Percentiles rank a stretch among this genome's conserved stretches.
Evolutionary conservation across 1,139 yeast species (phyloP).

Genomic region (Lodderomyces jiufengensis): DNA sequence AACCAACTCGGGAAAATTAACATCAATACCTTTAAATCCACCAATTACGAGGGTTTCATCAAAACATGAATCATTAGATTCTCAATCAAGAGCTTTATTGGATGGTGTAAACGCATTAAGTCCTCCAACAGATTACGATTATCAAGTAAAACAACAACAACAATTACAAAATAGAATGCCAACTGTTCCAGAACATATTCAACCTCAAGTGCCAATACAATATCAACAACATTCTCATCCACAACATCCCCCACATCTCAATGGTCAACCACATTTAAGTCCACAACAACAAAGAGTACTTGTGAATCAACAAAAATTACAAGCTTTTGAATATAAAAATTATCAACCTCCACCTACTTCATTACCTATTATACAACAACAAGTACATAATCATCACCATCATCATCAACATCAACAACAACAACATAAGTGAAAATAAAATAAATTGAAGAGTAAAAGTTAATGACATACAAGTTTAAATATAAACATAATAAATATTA

Average conservation of each 20-base stretch:
- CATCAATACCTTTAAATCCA: not conserved
- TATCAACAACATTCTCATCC: conserved; percentile 1
- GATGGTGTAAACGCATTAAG: conserved; percentile 10
- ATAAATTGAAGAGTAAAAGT: too few species aligned
- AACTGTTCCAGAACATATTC: conserved; percentile 1
- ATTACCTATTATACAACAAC: too few species aligned
- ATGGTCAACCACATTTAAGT: too few species aligned
- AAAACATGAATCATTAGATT: conserved; percentile 1
- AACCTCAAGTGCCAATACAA: not conserved
- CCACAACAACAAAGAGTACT: not conserved
- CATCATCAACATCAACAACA: too few species aligned
- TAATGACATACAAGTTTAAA: too few species aligned
- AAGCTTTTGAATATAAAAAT: too few species aligned
- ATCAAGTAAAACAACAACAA: conserved; percentile 1
- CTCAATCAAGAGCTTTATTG: conserved; percentile 5
- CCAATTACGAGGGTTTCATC: not conserved
- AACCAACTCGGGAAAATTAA: not conserved
- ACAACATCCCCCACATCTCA: not conserved
- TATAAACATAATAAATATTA: too few species aligned
- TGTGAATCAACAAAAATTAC: not conserved
- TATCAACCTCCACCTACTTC: too few species aligned
- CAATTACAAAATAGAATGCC: too few species aligned
- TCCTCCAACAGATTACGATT: conserved; percentile 7
- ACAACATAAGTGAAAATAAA: too few species aligned
- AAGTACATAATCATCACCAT: too few species aligned